Conservation (phyloP, 805 yeast species). For the Hanseniaspora meyeri region DNA sequence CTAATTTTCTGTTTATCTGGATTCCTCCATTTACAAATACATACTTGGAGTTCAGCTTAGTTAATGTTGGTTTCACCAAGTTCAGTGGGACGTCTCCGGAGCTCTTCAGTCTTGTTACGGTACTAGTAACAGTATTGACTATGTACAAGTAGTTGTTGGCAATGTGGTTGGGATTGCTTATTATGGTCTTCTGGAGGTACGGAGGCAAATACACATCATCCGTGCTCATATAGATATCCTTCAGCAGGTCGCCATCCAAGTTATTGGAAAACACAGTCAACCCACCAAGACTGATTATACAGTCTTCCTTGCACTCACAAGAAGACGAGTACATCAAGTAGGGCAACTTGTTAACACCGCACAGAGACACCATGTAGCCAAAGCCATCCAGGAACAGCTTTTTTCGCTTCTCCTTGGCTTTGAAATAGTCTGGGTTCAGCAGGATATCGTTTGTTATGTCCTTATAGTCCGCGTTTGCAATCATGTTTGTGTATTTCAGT, state of each 20-base stretch:
- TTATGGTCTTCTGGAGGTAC: slow-evolving; percentile 33
- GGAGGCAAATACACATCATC: slow-evolving; percentile 31
- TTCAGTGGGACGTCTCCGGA: slow-evolving; percentile 41
- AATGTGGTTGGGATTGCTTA: slow-evolving; percentile 33
- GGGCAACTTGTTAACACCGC: slow-evolving; percentile 33
- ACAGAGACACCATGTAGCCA: slow-evolving; percentile 22
- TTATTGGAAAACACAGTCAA: slow-evolving; percentile 19
- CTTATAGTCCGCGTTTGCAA: not conserved
- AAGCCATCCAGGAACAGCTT: slow-evolving; percentile 19
- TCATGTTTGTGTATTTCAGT: not conserved
- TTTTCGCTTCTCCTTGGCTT: not conserved
- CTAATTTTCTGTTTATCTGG: slow-evolving; percentile 26
- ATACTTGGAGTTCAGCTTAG: slow-evolving; percentile 43
- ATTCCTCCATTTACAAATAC: slow-evolving; percentile 63
- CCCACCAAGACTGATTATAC: slow-evolving; percentile 36
- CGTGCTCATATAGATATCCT: slow-evolving; percentile 31
- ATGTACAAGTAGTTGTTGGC: slow-evolving; percentile 31
- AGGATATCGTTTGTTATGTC: not conserved
- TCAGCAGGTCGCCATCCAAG: slow-evolving; percentile 22
- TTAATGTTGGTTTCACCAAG: slow-evolving; percentile 36
- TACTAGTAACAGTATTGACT: slow-evolving; percentile 32
- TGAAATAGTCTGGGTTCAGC: not conserved
- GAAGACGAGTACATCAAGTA: slow-evolving; percentile 35
- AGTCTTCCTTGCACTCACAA: slow-evolving; percentile 29
- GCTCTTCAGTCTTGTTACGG: slow-evolving; percentile 26